These are phyloP conservation scores for Apiospora marii DNA, from an alignment of 2,329 filamentous ascomycete genomes.

Conservation along the genomic window DNA sequence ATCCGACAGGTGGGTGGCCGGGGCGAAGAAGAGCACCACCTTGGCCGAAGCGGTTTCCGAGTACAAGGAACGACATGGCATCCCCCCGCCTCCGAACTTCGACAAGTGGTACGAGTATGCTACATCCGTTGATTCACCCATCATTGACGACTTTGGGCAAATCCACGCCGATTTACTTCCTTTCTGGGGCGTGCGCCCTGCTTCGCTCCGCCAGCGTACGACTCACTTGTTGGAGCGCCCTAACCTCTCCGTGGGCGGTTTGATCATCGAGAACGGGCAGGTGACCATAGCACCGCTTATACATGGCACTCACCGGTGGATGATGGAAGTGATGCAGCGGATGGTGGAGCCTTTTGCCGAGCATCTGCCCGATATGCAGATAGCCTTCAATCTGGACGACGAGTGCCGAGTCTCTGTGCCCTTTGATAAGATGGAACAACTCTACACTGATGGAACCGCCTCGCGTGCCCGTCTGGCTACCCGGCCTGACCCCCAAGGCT, in stretches of 20 bases:
- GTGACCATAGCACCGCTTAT: conserved; percentile 42
- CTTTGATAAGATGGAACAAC: conserved; percentile 49
- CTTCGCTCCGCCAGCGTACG: conserved; percentile 63
- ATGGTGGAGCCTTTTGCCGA: conserved; percentile 52
- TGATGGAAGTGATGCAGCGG: conserved; percentile 46
- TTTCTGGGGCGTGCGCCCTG: conserved; percentile 72
- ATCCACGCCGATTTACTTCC: conserved; percentile 72
- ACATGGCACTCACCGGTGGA: conserved; percentile 46
- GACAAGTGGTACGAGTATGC: conserved; percentile 78
- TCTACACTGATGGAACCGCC: conserved; percentile 39
- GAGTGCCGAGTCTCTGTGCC: conserved; percentile 57
- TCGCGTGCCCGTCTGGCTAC: conserved; percentile 37
- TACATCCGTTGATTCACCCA: conserved; percentile 62
- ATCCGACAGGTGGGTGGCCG: conserved; percentile 52
- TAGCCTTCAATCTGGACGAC: conserved; percentile 60
- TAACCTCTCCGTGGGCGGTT: conserved; percentile 41
- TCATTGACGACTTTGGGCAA: conserved; percentile 76
- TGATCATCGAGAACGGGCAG: conserved; percentile 43
- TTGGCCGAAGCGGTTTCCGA: conserved; percentile 69
- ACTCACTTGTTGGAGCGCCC: conserved; percentile 42
- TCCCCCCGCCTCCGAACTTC: conserved; percentile 75
- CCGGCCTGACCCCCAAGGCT: conserved; percentile 33
- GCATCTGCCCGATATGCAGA: conserved; percentile 59
- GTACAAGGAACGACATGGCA: conserved; percentile 69
- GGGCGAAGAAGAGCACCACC: conserved; percentile 56